phyloP scores from a whole-genome alignment of 495 filamentous ascomycete species.

The Sabuloglossum arenarium region DNA sequence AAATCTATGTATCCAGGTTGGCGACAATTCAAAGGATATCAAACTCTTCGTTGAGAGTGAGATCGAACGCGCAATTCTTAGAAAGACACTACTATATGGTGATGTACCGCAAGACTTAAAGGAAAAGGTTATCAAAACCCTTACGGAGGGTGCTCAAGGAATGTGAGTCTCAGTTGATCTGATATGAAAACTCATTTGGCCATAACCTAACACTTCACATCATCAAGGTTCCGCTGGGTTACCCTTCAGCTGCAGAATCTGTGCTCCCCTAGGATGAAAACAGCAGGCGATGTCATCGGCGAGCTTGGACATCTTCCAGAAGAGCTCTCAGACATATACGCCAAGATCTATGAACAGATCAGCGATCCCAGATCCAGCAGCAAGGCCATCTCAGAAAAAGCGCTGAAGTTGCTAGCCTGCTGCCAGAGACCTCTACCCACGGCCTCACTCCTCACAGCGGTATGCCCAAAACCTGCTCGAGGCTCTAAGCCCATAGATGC shows the following conservation, averaged over 20 bases:
- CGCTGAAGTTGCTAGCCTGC: background rate
- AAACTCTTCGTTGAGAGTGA: too few relatives aligned
- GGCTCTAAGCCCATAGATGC: too few relatives aligned
- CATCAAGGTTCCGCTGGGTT: background rate
- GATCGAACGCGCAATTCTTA: too few relatives aligned
- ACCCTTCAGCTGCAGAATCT: background rate
- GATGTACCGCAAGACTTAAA: background rate
- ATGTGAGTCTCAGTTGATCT: background rate
- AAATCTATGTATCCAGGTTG: too few relatives aligned
- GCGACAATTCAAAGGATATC: too few relatives aligned
- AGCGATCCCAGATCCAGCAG: background rate
- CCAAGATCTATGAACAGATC: background rate
- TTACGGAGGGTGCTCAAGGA: background rate
- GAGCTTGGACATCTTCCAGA: background rate
- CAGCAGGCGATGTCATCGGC: background rate
- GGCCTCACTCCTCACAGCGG: background rate
- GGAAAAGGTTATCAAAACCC: background rate
- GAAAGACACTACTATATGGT: background rate
- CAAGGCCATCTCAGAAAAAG: background rate
- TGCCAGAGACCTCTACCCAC: background rate
- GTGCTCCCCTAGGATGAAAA: background rate
- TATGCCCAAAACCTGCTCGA: background rate
- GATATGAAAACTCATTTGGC: background rate
- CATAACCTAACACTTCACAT: too few relatives aligned
- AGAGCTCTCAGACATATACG: background rate